Evolutionary conservation across 441 rosid genomes (phyloP).

Genomic region (Manihot esculenta): DNA sequence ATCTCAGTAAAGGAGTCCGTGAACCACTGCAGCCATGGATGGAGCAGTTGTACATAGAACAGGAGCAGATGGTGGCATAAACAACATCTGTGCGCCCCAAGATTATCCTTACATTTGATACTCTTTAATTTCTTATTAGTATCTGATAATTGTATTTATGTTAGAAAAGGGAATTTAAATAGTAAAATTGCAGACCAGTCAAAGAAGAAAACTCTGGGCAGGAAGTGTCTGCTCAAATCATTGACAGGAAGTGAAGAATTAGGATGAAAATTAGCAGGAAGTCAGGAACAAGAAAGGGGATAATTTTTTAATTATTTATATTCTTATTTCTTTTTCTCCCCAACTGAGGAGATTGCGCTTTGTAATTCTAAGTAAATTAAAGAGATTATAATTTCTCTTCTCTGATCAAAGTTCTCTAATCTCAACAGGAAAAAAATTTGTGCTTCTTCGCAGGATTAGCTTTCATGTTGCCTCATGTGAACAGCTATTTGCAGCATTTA

Average conservation of each 20-base stretch:
- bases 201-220: slow-evolving; percentile 7
- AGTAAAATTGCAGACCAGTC: slow-evolving; percentile 1
- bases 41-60: slow-evolving; percentile 84
- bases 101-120: slow-evolving; percentile 27
- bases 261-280: slow-evolving; percentile 20
- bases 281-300: slow-evolving; percentile 14
- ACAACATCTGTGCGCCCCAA: slow-evolving; percentile 25
- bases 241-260: not conserved
- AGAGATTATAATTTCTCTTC: not conserved
- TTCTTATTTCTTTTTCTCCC: too few relatives aligned
- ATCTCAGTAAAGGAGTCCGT: slow-evolving; percentile 26
- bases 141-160: slow-evolving; percentile 21
- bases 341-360: too few relatives aligned
- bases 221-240: slow-evolving; percentile 24
- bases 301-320: too few relatives aligned
- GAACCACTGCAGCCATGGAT: slow-evolving; percentile 55
- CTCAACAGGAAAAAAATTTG: not conserved
- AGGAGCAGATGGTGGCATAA: slow-evolving; percentile 90
- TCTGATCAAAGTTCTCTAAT: slow-evolving; percentile 14
- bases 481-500: not conserved
- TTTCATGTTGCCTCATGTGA: not conserved
- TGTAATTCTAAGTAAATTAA: too few relatives aligned
- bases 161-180: not conserved
- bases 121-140: slow-evolving; percentile 21
- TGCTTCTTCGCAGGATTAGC: too few relatives aligned